Base-by-base conservation (phyloP, 2,329 filamentous ascomycete genomes). In the Ceratocystis smalleyi region DNA sequence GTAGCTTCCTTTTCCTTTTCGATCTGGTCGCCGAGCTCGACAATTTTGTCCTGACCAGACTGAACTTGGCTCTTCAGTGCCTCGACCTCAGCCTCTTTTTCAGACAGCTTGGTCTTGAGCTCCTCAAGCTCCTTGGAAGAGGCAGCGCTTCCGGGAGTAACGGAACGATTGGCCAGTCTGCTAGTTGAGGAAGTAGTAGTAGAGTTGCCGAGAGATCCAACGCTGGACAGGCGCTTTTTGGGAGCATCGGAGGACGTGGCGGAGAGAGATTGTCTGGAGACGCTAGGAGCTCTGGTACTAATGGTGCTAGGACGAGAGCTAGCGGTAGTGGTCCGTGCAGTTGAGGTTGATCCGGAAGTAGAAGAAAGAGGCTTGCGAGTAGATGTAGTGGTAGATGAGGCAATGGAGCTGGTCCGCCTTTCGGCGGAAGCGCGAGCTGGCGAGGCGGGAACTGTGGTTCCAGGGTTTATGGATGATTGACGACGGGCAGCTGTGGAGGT, bases 81-180 rank as follows among this genome's bases (percentile, higher is more conserved):
- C 63, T 80, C 77, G 8, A 85, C 79, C 69, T 84, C 80, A 5
- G 77, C 72, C 69, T 85, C 82, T 67, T 81, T 83, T 40, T 81
- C 77, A 3, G 77, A 75, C 24, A 86, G 75, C 72, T 84, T 84
- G 6, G 76, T 72, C 74, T 83, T 85, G 54, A 86, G 75, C 57
- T 82, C 79, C 61, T 85, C 83, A 2, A 82, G 74, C 69, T 83
- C 82, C 73, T 82, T 84, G 22, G 77, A 71, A 6, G 77, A 75
- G 43, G 76, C 72, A 51, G 74, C 73, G 19, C 74, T 72, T 57
- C 54, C 54, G 8, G 71, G 71, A 17, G 75, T 69, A 17, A 64
- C 65, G 12, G 65, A 66, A 5, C 65, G 65, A 32, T 55, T 62
- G 30, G 70, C 30, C 77, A 76, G 62, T 66, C 65, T 64, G 68